Base-by-base conservation (phyloP, 352 stramenopile genomes). In the Thalassiosira hispida region DNA sequence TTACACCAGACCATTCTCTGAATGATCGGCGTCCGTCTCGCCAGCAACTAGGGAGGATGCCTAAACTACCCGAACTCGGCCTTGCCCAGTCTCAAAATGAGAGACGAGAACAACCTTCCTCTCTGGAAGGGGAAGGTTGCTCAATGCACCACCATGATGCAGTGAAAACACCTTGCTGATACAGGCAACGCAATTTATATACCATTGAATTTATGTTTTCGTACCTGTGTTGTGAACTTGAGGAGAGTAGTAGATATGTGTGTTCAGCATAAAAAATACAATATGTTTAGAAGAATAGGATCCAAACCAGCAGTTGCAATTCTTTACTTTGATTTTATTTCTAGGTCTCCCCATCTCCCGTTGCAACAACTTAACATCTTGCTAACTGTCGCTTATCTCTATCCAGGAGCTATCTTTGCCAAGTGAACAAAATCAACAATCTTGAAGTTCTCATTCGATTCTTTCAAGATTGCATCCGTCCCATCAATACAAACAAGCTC, bases 401-500 rank as follows among this genome's bases (percentile, higher is more conserved):
- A 53, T 25, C 20, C 47, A 0, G 31, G 68, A 31, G 33, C 57
- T 57, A 95, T 93, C 68, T 93, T 95, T 8, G 87, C 90, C 52
- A 95, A 67, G 51, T 91, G 86, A 9, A 88, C 77, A 75, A 94
- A 92, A 67, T 95, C 90, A 47, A 95, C 88, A 84, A 95, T 95
- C 68, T 93, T 94, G 76, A 94, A 95, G 49, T 92, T 90, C 67
- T 94, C 89, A 66, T 93, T 93, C 0, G 87, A 81, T 73, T 93
- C 87, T 62, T 92, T 93, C 60, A 95, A 67, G 86, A 95, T 95
- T 20, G 89, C 90, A 89, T 95, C 90, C 16, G 81, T 87, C 49
- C 89, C 90, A 73, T 95, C 90, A 75, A 95, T 92, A 79, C 88
- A 94, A 27, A 95, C 87, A 7, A 95, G 70, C 59, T 91, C 83